These are phyloP conservation scores for Fraxinus americana DNA, from an alignment of 257 asterid genomes.

Conservation along the genomic window DNA sequence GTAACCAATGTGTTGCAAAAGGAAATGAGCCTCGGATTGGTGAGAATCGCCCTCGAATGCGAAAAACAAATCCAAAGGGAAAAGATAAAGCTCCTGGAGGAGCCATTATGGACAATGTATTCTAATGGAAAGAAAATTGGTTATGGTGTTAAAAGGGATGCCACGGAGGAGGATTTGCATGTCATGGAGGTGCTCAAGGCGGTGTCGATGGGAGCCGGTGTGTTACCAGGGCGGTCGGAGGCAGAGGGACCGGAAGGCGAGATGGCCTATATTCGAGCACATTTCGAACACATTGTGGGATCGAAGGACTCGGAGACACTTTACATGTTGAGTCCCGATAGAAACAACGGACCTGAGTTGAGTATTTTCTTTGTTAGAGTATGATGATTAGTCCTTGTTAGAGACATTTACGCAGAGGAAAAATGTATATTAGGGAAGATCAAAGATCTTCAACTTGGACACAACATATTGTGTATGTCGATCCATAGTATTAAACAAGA, in stretches of 20 bases:
- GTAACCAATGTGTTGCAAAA: constrained; percentile 38
- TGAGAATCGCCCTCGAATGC: constrained; percentile 47
- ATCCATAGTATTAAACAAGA: too few species aligned
- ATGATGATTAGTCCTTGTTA: constrained; percentile 22
- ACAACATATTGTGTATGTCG: neutral
- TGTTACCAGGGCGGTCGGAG: constrained; percentile 63
- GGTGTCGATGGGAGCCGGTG: constrained; percentile 92
- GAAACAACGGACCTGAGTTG: constrained; percentile 77
- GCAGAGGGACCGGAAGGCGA: constrained; percentile 68
- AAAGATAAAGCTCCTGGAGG: constrained; percentile 46
- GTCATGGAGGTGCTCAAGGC: constrained; percentile 80
- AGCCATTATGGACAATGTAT: constrained; percentile 83
- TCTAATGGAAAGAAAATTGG: constrained; percentile 84
- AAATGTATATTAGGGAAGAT: neutral
- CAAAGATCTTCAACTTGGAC: neutral
- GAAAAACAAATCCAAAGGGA: constrained; percentile 37
- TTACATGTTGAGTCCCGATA: constrained; percentile 83
- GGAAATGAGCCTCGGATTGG: constrained; percentile 51
- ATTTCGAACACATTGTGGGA: constrained; percentile 75
- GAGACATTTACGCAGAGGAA: neutral
- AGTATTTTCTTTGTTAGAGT: constrained; percentile 89
- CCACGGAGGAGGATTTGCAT: constrained; percentile 68
- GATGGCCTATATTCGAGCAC: constrained; percentile 76
- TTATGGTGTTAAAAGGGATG: constrained; percentile 61
- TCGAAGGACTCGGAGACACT: constrained; percentile 83